phyloP scores from a whole-genome alignment of 2,329 filamentous ascomycete species.

The Sporothrix pseudoabietina region DNA sequence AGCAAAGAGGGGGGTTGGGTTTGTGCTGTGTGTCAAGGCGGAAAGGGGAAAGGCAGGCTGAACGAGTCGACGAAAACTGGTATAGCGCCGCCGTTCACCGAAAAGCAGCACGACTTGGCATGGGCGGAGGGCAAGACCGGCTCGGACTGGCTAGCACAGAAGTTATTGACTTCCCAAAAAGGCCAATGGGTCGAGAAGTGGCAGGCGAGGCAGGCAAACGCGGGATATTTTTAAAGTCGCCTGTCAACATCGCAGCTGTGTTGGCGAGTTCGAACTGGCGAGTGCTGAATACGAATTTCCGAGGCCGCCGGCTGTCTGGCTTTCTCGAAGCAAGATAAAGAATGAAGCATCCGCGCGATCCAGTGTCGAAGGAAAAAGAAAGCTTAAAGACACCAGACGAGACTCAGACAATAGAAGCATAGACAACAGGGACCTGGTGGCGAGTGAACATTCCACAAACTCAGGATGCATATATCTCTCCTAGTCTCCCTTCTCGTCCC shows the following conservation, averaged over 20 bases:
- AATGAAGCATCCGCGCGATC: not conserved
- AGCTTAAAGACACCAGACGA: not conserved
- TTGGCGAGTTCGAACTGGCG: not conserved
- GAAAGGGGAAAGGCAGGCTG: constrained; percentile 17
- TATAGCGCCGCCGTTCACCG: constrained; percentile 17
- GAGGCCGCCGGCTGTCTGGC: not conserved
- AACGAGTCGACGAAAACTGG: not conserved
- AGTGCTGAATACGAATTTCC: not conserved
- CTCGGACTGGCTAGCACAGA: not conserved
- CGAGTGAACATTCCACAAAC: not conserved
- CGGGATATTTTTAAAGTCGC: not conserved
- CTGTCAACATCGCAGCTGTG: not conserved
- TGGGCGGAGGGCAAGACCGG: not conserved
- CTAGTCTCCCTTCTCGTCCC: not conserved
- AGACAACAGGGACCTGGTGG: not conserved
- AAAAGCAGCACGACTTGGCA: constrained; percentile 13
- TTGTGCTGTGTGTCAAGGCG: not conserved
- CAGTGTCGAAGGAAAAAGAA: not conserved
- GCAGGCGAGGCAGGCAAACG: not conserved
- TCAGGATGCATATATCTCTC: not conserved
- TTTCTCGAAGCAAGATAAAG: constrained; percentile 8
- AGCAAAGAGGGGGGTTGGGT: not conserved
- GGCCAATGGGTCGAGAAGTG: constrained; percentile 1
- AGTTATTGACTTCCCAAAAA: constrained; percentile 10
- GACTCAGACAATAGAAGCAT: not conserved